Evolutionary conservation across 768 basidiomycete species (phyloP).

Genomic region (Psilocybe azurescens): DNA sequence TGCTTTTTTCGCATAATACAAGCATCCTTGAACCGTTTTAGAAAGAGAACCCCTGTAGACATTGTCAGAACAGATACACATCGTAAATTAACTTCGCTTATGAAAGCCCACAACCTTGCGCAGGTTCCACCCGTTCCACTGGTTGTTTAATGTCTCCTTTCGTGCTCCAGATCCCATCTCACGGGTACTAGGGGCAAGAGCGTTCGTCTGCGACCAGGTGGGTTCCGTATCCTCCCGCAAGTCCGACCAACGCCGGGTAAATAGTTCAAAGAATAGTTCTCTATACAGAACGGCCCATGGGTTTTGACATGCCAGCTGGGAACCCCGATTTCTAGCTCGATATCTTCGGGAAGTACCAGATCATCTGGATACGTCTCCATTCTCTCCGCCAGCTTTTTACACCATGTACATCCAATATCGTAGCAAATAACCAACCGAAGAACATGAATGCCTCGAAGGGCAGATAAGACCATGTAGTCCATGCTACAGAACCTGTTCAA

Average conservation of each 20-base stretch:
- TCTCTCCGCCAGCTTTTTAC: slow-evolving; percentile 6
- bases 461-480: slow-evolving; percentile 17
- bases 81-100: slow-evolving; percentile 12
- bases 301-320: slow-evolving; percentile 44
- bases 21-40: slow-evolving; percentile 12
- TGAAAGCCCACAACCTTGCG: slow-evolving; percentile 23
- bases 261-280: slow-evolving; percentile 35
- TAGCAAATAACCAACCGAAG: slow-evolving; percentile 14
- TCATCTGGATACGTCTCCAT: slow-evolving; percentile 9
- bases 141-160: slow-evolving; percentile 41
- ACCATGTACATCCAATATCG: slow-evolving; percentile 23
- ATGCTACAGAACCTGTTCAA: slow-evolving; percentile 16
- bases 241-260: slow-evolving; percentile 28
- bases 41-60: neutral
- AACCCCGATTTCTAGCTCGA: slow-evolving; percentile 24
- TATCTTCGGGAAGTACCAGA: slow-evolving; percentile 1
- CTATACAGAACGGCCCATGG: slow-evolving; percentile 34
- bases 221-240: slow-evolving; percentile 33
- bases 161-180: slow-evolving; percentile 41
- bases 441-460: neutral
- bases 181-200: slow-evolving; percentile 31
- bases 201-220: slow-evolving; percentile 39
- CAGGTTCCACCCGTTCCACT: slow-evolving; percentile 40
- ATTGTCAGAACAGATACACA: neutral
- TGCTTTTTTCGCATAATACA: slow-evolving; percentile 11